These are phyloP conservation scores for Chloris gayana DNA, from an alignment of 176 grass and related monocot species.

Conservation along the genomic window DNA sequence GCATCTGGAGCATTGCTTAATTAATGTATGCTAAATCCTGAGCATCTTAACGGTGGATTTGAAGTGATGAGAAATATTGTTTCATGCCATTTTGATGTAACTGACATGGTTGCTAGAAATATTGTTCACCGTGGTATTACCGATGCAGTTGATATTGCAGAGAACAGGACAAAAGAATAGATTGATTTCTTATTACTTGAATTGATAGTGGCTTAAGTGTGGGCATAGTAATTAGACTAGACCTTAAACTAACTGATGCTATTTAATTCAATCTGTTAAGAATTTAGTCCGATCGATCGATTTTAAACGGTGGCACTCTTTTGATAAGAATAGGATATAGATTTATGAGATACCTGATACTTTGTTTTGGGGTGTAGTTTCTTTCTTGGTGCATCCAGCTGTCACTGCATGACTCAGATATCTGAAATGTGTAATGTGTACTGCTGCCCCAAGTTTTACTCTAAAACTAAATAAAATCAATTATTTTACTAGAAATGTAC, in stretches of 20 bases:
- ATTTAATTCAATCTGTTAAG: neutral
- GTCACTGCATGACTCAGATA: too few relatives aligned
- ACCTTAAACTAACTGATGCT: neutral
- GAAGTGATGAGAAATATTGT: neutral
- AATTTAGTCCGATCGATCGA: neutral
- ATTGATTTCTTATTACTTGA: neutral
- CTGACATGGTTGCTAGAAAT: neutral
- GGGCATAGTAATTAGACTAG: neutral
- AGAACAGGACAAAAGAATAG: neutral
- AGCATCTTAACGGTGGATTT: neutral
- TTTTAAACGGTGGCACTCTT: neutral
- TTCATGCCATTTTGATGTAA: too few relatives aligned
- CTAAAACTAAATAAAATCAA: conserved; percentile 3
- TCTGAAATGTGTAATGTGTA: neutral
- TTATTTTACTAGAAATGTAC: neutral
- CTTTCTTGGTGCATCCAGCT: neutral
- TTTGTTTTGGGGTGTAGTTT: neutral
- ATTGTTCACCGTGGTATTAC: neutral
- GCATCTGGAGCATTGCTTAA: neutral
- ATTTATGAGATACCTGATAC: neutral
- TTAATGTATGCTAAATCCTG: neutral
- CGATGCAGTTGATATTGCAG: neutral
- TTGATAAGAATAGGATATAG: neutral
- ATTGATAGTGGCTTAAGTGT: neutral
- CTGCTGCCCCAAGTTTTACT: neutral